These are phyloP conservation scores for Rhodotorula sp. DNA, from an alignment of 1,284 basidiomycete genomes.

Conservation along the genomic window DNA sequence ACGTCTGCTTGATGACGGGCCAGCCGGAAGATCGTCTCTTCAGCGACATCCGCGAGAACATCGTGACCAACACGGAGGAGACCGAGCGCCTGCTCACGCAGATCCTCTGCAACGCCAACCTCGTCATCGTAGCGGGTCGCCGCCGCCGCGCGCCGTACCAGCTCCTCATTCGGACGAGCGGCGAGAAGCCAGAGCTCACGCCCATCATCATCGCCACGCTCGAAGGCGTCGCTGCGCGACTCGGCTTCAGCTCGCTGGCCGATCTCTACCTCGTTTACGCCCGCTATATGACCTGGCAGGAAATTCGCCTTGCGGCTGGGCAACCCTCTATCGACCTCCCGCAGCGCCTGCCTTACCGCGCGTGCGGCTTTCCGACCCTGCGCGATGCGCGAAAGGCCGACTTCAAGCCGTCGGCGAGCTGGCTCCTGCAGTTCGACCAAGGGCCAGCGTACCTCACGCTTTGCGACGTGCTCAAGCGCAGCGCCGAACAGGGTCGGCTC, in stretches of 20 bases:
- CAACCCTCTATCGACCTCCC: slow-evolving; percentile 59
- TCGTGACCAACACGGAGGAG: slow-evolving; percentile 52
- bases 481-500: slow-evolving; percentile 59
- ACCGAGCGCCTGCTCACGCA: slow-evolving; percentile 78
- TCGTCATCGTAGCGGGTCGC: slow-evolving; percentile 75
- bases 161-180: slow-evolving; percentile 71
- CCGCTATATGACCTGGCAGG: slow-evolving; percentile 61
- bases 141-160: slow-evolving; percentile 84
- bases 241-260: slow-evolving; percentile 68
- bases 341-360: slow-evolving; percentile 62
- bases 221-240: slow-evolving; percentile 62
- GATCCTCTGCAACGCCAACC: slow-evolving; percentile 63
- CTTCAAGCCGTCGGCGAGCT: slow-evolving; percentile 27
- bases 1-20: slow-evolving; percentile 26
- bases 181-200: slow-evolving; percentile 30
- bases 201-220: slow-evolving; percentile 61
- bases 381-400: slow-evolving; percentile 41
- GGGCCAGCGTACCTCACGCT: slow-evolving; percentile 15
- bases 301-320: slow-evolving; percentile 39
- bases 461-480: slow-evolving; percentile 37
- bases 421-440: slow-evolving; percentile 15
- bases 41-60: slow-evolving; percentile 27
- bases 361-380: slow-evolving; percentile 70
- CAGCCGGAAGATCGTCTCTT: slow-evolving; percentile 34
- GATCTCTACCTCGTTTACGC: slow-evolving; percentile 77